Conservation (phyloP, 345 rosid genomes). For the Linum usitatissimum region DNA sequence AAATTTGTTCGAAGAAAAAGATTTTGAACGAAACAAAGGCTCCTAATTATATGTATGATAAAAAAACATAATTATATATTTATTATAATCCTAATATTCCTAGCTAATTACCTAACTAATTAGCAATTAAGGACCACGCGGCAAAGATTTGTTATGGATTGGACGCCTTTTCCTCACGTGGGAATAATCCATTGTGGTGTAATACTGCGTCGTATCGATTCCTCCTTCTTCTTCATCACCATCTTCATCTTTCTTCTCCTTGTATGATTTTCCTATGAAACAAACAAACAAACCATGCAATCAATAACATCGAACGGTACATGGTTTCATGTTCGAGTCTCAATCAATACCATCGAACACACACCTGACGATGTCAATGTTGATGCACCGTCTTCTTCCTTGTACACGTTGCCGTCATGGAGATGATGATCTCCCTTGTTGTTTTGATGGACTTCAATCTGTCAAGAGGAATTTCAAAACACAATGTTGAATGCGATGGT, state of each 20-base stretch:
- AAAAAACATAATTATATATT: too few species aligned
- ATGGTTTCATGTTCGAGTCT: background rate
- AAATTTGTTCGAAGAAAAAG: background rate
- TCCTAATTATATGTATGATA: background rate
- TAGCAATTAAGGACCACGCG: conserved; percentile 31
- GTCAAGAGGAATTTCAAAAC: background rate
- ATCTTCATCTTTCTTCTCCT: conserved; percentile 20
- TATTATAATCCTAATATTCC: too few species aligned
- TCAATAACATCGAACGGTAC: background rate
- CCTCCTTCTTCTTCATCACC: conserved; percentile 26
- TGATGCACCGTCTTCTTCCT: background rate
- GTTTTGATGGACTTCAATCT: background rate
- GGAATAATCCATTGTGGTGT: conserved; percentile 70
- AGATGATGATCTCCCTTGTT: background rate
- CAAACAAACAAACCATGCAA: conserved; percentile 7
- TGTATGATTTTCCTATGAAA: conserved; percentile 23
- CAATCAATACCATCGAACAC: background rate
- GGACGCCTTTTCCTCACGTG: conserved; percentile 57
- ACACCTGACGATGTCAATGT: background rate
- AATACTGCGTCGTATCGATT: conserved; percentile 27
- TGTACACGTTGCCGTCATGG: background rate
- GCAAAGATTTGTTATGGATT: conserved; percentile 65
- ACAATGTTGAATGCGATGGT: background rate
- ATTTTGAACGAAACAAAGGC: background rate
- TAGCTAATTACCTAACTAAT: too few species aligned